A percentile compares a stretch with the other conserved stretches of the same genome.
These are phyloP conservation scores for Colletotrichum lini DNA, from an alignment of 2,329 filamentous ascomycete species.

Conservation along the genomic window DNA sequence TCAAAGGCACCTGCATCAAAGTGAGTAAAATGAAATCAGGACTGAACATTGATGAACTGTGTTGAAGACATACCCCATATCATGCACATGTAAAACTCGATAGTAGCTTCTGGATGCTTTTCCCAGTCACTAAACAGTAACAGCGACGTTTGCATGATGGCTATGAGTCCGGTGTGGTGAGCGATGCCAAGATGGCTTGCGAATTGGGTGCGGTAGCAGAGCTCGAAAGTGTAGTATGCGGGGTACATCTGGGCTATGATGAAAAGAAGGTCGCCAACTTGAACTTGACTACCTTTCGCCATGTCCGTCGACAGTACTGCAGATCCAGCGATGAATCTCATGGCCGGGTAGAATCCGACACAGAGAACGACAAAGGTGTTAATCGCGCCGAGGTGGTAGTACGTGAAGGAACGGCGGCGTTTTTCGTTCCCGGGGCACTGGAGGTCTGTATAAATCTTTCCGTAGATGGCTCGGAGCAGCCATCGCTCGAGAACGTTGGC, in stretches of 20 bases:
- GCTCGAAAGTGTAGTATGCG: conserved; percentile 43
- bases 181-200: conserved; percentile 39
- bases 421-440: conserved; percentile 31
- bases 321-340: conserved; percentile 26
- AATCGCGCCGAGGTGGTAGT: conserved; percentile 38
- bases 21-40: neutral
- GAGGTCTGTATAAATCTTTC: conserved; percentile 15
- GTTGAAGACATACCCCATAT: conserved; percentile 18
- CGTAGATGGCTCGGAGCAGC: conserved; percentile 31
- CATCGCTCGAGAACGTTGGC: conserved; percentile 36
- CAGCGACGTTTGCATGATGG: conserved; percentile 37
- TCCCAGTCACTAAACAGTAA: conserved; percentile 26
- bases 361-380: conserved; percentile 21
- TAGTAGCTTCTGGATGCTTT: conserved; percentile 16
- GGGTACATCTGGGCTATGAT: conserved; percentile 27
- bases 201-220: conserved; percentile 39
- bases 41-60: neutral
- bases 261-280: conserved; percentile 38
- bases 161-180: conserved; percentile 38
- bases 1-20: conserved; percentile 17
- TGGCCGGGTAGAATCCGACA: conserved; percentile 34
- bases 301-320: conserved; percentile 10
- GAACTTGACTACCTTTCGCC: neutral
- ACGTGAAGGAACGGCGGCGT: conserved; percentile 37
- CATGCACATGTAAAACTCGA: conserved; percentile 41